These are phyloP conservation scores for Cutaneotrichosporon curvatum DNA, from an alignment of 1,284 basidiomycete genomes.

Conservation along the genomic window DNA sequence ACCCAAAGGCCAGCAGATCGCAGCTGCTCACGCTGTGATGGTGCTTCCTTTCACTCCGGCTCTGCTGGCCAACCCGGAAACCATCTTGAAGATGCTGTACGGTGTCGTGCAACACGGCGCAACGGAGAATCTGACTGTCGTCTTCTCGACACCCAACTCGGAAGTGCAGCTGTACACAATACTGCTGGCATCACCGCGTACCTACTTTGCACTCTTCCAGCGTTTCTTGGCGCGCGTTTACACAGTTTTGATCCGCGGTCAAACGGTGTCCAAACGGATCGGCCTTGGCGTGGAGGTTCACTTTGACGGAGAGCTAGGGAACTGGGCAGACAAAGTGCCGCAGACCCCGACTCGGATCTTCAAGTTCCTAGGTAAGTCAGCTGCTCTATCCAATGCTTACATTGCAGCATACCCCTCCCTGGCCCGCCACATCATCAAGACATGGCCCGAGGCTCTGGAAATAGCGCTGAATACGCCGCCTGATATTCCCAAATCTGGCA, in stretches of 20 bases:
- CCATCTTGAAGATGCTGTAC: constrained; percentile 22
- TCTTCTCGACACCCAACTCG: constrained; percentile 26
- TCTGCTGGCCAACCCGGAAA: constrained; percentile 18
- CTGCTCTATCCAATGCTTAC: too few relatives aligned
- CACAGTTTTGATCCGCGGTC: constrained; percentile 33
- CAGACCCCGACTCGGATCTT: too few relatives aligned
- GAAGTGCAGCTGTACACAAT: constrained; percentile 24
- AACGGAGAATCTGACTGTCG: constrained; percentile 19
- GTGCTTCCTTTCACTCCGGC: constrained; percentile 33
- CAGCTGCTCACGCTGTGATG: background rate
- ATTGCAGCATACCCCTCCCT: too few relatives aligned
- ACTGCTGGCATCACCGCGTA: constrained; percentile 15
- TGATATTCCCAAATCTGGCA: background rate
- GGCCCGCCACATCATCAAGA: too few relatives aligned
- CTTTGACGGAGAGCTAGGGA: constrained; percentile 34
- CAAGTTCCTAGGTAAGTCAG: too few relatives aligned
- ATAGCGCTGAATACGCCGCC: too few relatives aligned
- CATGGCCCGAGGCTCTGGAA: too few relatives aligned
- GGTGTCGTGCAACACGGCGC: constrained; percentile 15
- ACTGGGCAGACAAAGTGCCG: constrained; percentile 18
- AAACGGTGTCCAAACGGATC: constrained; percentile 31
- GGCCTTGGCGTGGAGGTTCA: constrained; percentile 40
- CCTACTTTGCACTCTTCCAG: constrained; percentile 32
- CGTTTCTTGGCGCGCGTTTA: constrained; percentile 41
- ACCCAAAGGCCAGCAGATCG: too few relatives aligned